Base-by-base conservation (phyloP, 495 filamentous ascomycete genomes). In the Bacidia gigantensis region DNA sequence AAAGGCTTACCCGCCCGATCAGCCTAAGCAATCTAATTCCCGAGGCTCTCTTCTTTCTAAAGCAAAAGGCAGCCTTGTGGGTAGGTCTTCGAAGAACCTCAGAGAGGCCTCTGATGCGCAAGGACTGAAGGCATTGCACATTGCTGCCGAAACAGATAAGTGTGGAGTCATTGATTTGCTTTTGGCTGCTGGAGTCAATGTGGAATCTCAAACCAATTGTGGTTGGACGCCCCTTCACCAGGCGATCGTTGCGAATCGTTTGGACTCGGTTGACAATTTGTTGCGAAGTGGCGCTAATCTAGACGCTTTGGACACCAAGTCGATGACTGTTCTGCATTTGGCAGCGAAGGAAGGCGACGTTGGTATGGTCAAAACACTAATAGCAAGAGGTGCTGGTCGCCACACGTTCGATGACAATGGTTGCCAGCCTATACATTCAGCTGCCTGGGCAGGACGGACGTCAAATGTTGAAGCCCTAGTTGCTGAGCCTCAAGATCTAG, bases 151-250 rank as follows among this genome's bases (percentile, higher is more conserved):
- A n/a, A n/a, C n/a, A n/a, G n/a, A n/a, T n/a, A n/a, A n/a, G n/a
- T n/a, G n/a, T n/a, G n/a, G n/a, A n/a, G n/a, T n/a, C n/a, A n/a
- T n/a, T n/a, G n/a, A n/a, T n/a, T n/a, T n/a, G n/a, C n/a, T n/a
- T n/a, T n/a, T n/a, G n/a, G n/a, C n/a, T n/a, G n/a, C n/a, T n/a
- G n/a, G n/a, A n/a, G n/a, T n/a, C 43, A 25, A 26, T 14, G 26
- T 42, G 12, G n/a, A n/a, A n/a, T n/a, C n/a, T n/a, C 60, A 60
- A 43, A 55, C 62, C 49, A 63, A 61, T n/a, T 46, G 32, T 21
- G 52, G 47, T 12, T 49, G 43, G 38, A 55, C 52, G 11, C 38
- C 56, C 1, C 29, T 58, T 10, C 42, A 47, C 14, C 25, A 51
- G 11, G 52, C 56, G 17, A 39, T 51, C 5, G 46, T 55, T 3